Base-by-base conservation (phyloP, 176 grass and related monocot species). In the Carex myosuroides region DNA sequence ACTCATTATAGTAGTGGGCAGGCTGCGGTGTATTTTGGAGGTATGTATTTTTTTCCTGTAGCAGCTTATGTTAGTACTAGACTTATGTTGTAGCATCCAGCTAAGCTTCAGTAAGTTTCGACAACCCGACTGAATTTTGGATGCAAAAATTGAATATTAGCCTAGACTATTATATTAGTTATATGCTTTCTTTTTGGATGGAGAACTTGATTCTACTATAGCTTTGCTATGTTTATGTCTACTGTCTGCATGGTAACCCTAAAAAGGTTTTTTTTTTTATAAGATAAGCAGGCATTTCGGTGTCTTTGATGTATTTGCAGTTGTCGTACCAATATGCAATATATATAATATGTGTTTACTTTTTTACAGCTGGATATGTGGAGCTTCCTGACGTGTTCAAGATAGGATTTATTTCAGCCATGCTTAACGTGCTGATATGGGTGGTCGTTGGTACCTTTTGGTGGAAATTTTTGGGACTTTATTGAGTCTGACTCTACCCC, bases 401-500 rank as follows among this genome's bases (percentile, higher is more conserved):
- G 85, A 59, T 99, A 86, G 96, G 96, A 44, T 92, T 98, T 86
- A 54, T 84, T 59, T 79, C 88, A 81, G 96, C 93, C 0, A 54
- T 83, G 42, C 61, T 92, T 73, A 99, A 99, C 84, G 91, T 78
- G 60, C 32, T 88, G 81, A 70, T 95, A 13, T 99, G 93, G 96
- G 91, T 88, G 68, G 88, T 92, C 7, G 88, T 93, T 70, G 93
- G 96, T 70, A 61, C 89, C 13, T 85, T 99, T 37, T 99, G 96
- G 96, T 99, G 96, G 93, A 95, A 99, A 86, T 95, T 92, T 87
- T 90, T 99, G 88, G 88, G 96, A 16, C 93, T 99, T 85, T 98
- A 98, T 64, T 99, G 87, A 95, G 37, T 84, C 73, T 68, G 57
- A 7, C 71, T 79, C 87, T 42, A 21, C 46, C 88, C 61, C 6